phyloP scores from a whole-genome alignment of 805 yeast genomes.

The Brettanomyces bruxellensis region DNA sequence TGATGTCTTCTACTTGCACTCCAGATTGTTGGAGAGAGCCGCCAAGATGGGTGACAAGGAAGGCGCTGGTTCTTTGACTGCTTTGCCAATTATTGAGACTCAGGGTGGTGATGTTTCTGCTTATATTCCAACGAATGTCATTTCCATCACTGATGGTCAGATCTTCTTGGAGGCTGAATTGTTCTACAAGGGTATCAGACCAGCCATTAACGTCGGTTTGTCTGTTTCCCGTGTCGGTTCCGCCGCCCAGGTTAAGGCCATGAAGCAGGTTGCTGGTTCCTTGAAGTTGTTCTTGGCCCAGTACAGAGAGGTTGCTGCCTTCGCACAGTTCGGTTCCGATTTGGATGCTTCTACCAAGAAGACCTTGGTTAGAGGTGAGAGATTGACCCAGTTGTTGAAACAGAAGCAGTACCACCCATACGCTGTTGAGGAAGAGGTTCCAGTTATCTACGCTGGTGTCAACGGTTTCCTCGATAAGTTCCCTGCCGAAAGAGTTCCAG shows the following conservation, averaged over 20 bases:
- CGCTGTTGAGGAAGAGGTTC: slow-evolving; percentile 98
- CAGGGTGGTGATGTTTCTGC: slow-evolving; percentile 99
- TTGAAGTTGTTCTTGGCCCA: slow-evolving; percentile 99
- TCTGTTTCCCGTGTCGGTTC: slow-evolving; percentile 99
- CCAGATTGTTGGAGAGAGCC: slow-evolving; percentile 93
- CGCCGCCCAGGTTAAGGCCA: slow-evolving; percentile 99
- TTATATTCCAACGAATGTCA: slow-evolving; percentile 95
- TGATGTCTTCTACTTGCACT: slow-evolving; percentile 93
- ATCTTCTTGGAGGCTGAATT: slow-evolving; percentile 98
- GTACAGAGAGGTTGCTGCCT: slow-evolving; percentile 99
- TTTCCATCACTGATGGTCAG: slow-evolving; percentile 96
- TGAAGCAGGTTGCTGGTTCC: slow-evolving; percentile 99
- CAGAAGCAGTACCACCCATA: slow-evolving; percentile 96
- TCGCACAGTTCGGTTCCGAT: slow-evolving; percentile 99
- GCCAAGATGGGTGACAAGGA: slow-evolving; percentile 87
- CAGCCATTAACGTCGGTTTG: slow-evolving; percentile 99
- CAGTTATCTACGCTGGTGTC: slow-evolving; percentile 98
- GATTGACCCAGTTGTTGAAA: slow-evolving; percentile 97
- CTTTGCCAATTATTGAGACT: slow-evolving; percentile 94
- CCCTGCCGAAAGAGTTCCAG: slow-evolving; percentile 77
- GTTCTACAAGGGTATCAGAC: slow-evolving; percentile 99
- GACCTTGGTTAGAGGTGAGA: slow-evolving; percentile 99
- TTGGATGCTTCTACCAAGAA: slow-evolving; percentile 99
- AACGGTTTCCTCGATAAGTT: slow-evolving; percentile 94
- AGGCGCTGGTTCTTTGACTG: slow-evolving; percentile 94